Evolutionary conservation across 352 stramenopile genomes (phyloP).

Genomic region (Paralagenidium karlingii): DNA sequence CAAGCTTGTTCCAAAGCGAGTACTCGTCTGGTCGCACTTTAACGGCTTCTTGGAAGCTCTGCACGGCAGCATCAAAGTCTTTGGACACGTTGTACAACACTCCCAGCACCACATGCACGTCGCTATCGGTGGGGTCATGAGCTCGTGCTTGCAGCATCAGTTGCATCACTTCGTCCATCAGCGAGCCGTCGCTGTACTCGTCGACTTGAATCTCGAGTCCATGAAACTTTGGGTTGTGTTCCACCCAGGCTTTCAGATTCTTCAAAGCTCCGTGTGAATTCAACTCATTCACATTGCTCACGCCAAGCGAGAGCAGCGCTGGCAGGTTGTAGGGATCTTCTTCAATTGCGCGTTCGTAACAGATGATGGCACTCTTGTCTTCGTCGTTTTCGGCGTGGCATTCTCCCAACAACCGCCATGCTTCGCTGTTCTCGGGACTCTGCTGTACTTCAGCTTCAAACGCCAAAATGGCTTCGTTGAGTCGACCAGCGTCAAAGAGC

Average conservation of each 20-base stretch:
- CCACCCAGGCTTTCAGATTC: slow-evolving; percentile 92
- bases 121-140: slow-evolving; percentile 59
- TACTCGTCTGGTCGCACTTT: slow-evolving; percentile 85
- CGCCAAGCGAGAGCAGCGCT: slow-evolving; percentile 85
- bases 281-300: slow-evolving; percentile 96
- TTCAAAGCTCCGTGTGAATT: slow-evolving; percentile 88
- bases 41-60: slow-evolving; percentile 81
- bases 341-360: slow-evolving; percentile 88
- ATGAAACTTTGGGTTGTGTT: slow-evolving; percentile 96
- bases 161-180: slow-evolving; percentile 92
- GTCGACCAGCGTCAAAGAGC: slow-evolving; percentile 84
- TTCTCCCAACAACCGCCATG: slow-evolving; percentile 90
- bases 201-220: slow-evolving; percentile 83
- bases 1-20: slow-evolving; percentile 97
- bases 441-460: slow-evolving; percentile 94
- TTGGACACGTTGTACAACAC: slow-evolving; percentile 97
- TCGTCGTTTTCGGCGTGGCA: slow-evolving; percentile 96
- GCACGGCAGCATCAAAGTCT: slow-evolving; percentile 90
- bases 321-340: slow-evolving; percentile 92
- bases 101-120: slow-evolving; percentile 87
- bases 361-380: slow-evolving; percentile 92
- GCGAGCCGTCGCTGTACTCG: slow-evolving; percentile 79
- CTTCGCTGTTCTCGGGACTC: slow-evolving; percentile 88
- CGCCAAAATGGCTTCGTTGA: slow-evolving; percentile 87
- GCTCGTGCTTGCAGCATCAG: slow-evolving; percentile 86